Evolutionary conservation across 176 grass and related monocot species (phyloP).

Genomic region (Sorghum bicolor): Sorghum_bicolor_NCBIv3 NC_012873.2:62129001-62129500

Average conservation of each 20-base stretch:
- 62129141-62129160: neutral
- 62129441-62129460: neutral
- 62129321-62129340: neutral
- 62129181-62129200: neutral
- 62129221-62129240: neutral
- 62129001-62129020: slow-evolving; percentile 77
- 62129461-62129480: neutral
- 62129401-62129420: neutral
- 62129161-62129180: neutral
- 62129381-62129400: neutral
- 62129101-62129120: neutral
- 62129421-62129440: neutral
- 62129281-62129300: neutral
- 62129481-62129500: neutral
- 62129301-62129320: neutral
- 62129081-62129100: neutral
- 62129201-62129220: neutral
- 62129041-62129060: slow-evolving; percentile 98
- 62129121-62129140: neutral
- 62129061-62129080: slow-evolving; percentile 36
- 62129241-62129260: neutral
- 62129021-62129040: slow-evolving; percentile 78
- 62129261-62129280: neutral
- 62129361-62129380: neutral
- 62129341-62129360: neutral